Percentiles rank a stretch among this genome's conserved stretches.
phyloP scores from a whole-genome alignment of 1,139 yeast genomes.

The Saccharomyces hybrid region DNA sequence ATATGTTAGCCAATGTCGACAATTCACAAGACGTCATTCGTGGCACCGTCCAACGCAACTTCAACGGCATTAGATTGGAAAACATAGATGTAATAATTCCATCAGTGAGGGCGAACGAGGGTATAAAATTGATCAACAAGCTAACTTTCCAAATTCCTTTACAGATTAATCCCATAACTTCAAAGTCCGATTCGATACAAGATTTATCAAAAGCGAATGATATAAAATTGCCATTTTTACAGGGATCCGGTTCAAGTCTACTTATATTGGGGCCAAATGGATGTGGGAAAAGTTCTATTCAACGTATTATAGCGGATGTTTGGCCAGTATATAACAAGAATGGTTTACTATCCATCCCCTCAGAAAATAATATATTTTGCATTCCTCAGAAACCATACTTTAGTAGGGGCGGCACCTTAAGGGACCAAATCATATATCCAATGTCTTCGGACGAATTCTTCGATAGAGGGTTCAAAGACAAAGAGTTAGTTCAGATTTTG shows the following conservation, averaged over 20 bases:
- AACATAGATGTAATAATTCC: constrained; percentile 81
- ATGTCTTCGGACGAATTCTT: constrained; percentile 71
- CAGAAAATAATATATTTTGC: constrained; percentile 61
- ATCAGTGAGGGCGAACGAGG: constrained; percentile 47
- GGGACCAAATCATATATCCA: constrained; percentile 87
- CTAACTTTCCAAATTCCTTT: constrained; percentile 57
- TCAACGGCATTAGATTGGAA: constrained; percentile 74
- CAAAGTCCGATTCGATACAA: constrained; percentile 21
- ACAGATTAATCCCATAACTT: constrained; percentile 19
- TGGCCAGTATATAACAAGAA: constrained; percentile 74
- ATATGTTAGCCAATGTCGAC: neutral
- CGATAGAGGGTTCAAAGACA: constrained; percentile 63
- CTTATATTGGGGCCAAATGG: constrained; percentile 84
- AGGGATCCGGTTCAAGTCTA: constrained; percentile 50
- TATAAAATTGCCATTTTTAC: constrained; percentile 20
- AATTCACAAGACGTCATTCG: constrained; percentile 33
- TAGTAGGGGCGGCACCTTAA: constrained; percentile 65
- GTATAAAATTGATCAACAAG: constrained; percentile 48
- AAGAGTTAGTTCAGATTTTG: constrained; percentile 57
- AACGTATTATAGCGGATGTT: constrained; percentile 75
- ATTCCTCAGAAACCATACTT: constrained; percentile 78
- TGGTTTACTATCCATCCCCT: constrained; percentile 77
- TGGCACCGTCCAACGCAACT: constrained; percentile 77
- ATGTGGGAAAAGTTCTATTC: constrained; percentile 81
- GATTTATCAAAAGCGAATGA: constrained; percentile 18